Base-by-base conservation (phyloP, 2,329 filamentous ascomycete genomes). In the Neonectria sp. region DNA sequence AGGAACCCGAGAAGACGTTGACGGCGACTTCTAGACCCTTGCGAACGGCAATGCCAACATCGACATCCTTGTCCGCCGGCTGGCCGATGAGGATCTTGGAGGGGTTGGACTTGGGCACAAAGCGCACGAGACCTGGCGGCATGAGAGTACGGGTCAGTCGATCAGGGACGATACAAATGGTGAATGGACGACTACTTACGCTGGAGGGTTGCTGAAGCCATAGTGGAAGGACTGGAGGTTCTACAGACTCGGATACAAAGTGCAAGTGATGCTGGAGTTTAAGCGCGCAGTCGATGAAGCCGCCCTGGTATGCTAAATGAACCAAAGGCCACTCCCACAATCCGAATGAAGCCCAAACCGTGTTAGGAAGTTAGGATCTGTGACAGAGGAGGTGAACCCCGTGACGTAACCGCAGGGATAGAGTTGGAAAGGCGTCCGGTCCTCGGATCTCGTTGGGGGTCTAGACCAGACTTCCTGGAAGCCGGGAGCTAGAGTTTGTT, bases 41-140 rank as follows among this genome's bases (percentile, higher is more conserved):
- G 68, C 85, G 84, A 31, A 90, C 77, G 17, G 89, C 89, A 29
- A 84, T 76, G 51, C 89, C 89, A 51, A 92, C 86, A 73, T 91
- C 89, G 35, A 89, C 68, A 11, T 82, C 77, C 25, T 81, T 77
- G 67, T 88, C 84, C 37, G 83, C 79, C 2, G 89, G 89, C 72
- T 91, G 84, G 37, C 88, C 89, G 71, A 90, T 86, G 55, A 89
- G 79, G 60, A 88, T 76, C 68, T 84, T 84, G 65, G 80, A 78
- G 43, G 81, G 76, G 55, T 86, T 83, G 6, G 83, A 85, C 73
- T 85, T 86, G 60, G 89, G 86, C 21, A 86, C 77, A 73, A 91
- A 90, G 59, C 89, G 87, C 71, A 90, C 87, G 65, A 91, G 84
- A 77, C 88, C 88, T 90, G 25, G 24, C 8, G 15, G 51, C 27